These are phyloP conservation scores for Bjerkandera adusta DNA, from an alignment of 1,284 basidiomycete genomes.

Conservation along the genomic window DNA sequence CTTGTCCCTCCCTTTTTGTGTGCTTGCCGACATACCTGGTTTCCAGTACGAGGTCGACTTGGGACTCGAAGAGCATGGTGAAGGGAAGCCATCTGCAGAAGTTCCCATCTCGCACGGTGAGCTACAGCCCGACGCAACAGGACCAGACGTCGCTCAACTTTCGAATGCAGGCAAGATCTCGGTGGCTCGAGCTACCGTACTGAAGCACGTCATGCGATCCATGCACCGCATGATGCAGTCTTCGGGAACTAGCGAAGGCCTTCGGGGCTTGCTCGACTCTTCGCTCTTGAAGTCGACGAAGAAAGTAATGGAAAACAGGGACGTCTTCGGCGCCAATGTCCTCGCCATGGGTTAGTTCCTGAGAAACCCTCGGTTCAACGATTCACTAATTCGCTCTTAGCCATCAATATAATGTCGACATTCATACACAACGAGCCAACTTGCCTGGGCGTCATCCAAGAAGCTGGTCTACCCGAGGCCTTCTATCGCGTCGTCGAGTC, in stretches of 20 bases:
- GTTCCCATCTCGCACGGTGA: conserved; percentile 56
- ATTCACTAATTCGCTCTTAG: conserved; percentile 38
- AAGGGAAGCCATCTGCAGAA: conserved; percentile 43
- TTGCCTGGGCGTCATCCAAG: conserved; percentile 89
- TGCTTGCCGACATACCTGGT: conserved; percentile 8
- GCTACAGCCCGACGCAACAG: conserved; percentile 22
- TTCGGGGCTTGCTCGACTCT: conserved; percentile 93
- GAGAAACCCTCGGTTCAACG: conserved; percentile 4
- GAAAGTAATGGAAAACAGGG: conserved; percentile 82
- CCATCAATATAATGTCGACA: conserved; percentile 96
- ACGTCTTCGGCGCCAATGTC: conserved; percentile 85
- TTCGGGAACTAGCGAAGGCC: conserved; percentile 90
- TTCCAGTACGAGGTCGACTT: conserved; percentile 69
- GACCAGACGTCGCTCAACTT: conserved; percentile 1
- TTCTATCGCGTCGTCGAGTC: conserved; percentile 87
- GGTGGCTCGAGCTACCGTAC: conserved; percentile 64
- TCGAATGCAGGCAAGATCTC: conserved; percentile 57
- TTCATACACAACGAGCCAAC: conserved; percentile 99
- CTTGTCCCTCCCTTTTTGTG: conserved; percentile 10
- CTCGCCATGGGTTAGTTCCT: conserved; percentile 69
- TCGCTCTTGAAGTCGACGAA: conserved; percentile 86
- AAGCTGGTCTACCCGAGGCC: conserved; percentile 85
- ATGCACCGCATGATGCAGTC: conserved; percentile 97
- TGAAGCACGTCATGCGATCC: conserved; percentile 92
- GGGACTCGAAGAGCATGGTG: conserved; percentile 57